Evolutionary conservation across 1,284 basidiomycete species (phyloP).

Genomic region (Kwoniella shivajii): DNA sequence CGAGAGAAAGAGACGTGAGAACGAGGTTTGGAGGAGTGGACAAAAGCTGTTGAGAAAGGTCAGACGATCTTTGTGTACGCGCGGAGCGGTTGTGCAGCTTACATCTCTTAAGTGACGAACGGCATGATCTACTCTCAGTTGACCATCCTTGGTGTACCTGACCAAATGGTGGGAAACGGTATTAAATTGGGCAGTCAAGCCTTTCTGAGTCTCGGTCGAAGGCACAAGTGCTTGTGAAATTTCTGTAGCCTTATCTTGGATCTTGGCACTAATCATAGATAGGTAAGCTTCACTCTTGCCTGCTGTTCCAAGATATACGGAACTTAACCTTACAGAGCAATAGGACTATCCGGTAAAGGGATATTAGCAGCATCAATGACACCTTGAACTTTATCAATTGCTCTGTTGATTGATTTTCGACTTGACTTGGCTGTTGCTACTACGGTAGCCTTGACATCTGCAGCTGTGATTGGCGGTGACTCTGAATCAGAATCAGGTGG

Average conservation of each 20-base stretch:
- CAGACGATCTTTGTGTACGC: background rate
- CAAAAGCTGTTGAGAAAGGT: constrained; percentile 26
- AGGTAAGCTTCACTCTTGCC: background rate
- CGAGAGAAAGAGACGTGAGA: constrained; percentile 32
- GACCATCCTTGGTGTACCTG: constrained; percentile 18
- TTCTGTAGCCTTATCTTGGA: constrained; percentile 1
- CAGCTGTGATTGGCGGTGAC: constrained; percentile 13
- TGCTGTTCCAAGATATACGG: background rate
- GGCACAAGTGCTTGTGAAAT: constrained; percentile 22
- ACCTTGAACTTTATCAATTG: constrained; percentile 29
- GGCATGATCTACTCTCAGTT: constrained; percentile 21
- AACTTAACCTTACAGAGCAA: constrained; percentile 28
- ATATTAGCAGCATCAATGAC: constrained; percentile 41
- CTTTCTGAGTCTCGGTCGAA: constrained; percentile 7
- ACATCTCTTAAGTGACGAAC: constrained; percentile 37
- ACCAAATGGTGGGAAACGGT: constrained; percentile 13
- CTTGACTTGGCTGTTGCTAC: constrained; percentile 19
- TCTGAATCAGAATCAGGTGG: constrained; percentile 31
- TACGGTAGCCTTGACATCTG: constrained; percentile 29
- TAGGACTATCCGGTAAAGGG: constrained; percentile 44
- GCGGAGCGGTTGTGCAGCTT: constrained; percentile 1
- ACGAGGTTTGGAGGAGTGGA: constrained; percentile 39
- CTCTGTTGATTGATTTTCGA: constrained; percentile 41
- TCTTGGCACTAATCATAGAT: background rate
- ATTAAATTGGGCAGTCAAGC: constrained; percentile 11